These are phyloP conservation scores for Juglanconis oblonga DNA, from an alignment of 2,329 filamentous ascomycete species.

Conservation along the genomic window DNA sequence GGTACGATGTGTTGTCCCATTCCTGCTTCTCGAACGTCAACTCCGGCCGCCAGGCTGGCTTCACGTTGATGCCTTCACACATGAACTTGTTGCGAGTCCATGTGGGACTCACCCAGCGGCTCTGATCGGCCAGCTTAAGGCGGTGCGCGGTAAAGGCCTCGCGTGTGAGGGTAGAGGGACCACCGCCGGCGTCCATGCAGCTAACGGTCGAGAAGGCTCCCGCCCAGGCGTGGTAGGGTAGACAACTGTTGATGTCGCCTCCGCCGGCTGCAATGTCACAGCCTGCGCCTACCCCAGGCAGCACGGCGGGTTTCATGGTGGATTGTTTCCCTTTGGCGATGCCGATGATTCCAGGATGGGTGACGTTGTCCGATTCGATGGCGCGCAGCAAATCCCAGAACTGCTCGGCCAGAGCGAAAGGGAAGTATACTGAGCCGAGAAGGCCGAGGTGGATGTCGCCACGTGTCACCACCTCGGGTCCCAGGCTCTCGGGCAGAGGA, in stretches of 20 bases:
- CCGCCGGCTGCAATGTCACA: background rate
- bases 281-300: background rate
- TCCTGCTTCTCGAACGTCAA: background rate
- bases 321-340: background rate
- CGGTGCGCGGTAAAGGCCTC: background rate
- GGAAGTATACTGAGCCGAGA: background rate
- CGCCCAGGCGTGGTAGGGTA: background rate
- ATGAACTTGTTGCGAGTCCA: slow-evolving; percentile 3
- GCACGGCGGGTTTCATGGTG: background rate
- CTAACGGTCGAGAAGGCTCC: background rate
- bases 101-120: slow-evolving; percentile 1
- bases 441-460: background rate
- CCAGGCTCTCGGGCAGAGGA: background rate
- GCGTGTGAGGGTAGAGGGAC: background rate
- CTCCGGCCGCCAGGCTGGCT: background rate
- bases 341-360: background rate
- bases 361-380: background rate
- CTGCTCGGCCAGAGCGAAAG: background rate
- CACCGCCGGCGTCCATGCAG: slow-evolving; percentile 1
- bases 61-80: background rate
- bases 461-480: background rate
- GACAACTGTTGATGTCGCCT: background rate
- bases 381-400: background rate
- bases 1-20: slow-evolving; percentile 2
- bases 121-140: background rate